phyloP scores from a whole-genome alignment of 225 moss, liverwort and hornwort species.

The Neckera pumila region DNA sequence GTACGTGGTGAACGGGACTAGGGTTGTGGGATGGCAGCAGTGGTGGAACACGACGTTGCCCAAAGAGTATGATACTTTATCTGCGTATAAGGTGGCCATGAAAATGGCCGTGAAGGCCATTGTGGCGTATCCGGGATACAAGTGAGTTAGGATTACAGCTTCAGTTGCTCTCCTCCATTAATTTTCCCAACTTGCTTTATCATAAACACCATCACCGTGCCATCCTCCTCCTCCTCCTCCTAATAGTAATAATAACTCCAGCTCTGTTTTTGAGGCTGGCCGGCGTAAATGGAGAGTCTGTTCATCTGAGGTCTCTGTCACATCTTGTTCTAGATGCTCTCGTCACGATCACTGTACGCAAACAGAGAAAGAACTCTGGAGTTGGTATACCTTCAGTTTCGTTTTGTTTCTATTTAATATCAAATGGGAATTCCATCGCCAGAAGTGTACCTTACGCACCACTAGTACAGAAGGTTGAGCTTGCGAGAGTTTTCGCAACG shows the following conservation, averaged over 20 bases:
- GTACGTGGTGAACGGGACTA: constrained; percentile 38
- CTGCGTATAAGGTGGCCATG: constrained; percentile 42
- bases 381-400: not conserved
- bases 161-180: not conserved
- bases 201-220: not conserved
- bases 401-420: not conserved
- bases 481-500: not conserved
- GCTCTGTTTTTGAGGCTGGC: not conserved
- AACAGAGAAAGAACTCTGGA: not conserved
- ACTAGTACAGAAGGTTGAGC: not conserved
- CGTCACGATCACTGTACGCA: not conserved
- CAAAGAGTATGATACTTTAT: constrained; percentile 17
- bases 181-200: not conserved
- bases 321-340: not conserved
- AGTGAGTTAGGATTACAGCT: not conserved
- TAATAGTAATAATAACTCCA: not conserved
- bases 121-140: constrained; percentile 32
- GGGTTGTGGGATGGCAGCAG: constrained; percentile 38
- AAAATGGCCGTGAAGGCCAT: constrained; percentile 28
- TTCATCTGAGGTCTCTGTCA: not conserved
- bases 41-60: constrained; percentile 24
- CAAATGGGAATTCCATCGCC: not conserved
- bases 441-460: not conserved
- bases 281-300: not conserved
- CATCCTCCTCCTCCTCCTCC: not conserved